Base-by-base conservation (phyloP, 805 yeast genomes). In the Candida loeiensis region DNA sequence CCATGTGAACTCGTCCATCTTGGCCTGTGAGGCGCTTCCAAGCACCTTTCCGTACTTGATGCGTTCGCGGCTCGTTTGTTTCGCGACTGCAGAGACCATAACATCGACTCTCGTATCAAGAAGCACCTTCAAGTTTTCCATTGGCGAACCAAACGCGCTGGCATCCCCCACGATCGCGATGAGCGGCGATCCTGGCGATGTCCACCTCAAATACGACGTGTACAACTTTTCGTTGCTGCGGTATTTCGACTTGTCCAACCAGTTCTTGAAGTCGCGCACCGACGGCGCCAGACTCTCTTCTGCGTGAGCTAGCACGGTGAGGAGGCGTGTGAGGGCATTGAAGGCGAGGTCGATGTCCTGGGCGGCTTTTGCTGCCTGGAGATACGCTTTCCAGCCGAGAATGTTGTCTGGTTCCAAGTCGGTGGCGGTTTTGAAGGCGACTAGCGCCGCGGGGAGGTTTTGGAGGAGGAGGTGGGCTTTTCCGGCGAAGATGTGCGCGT, bases 301-400 rank as follows among this genome's bases (percentile, higher is more conserved):
- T 34, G 73, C 70, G 7, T 64, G 61, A 1, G 65, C 37, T 34
- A 76, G 56, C 1, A 70, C 48, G 14, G 66, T 60, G 17, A 78
- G 63, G 44, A 74, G 72, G 3, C 64, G 60, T 2, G 74, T 68
- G 40, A 76, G 54, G 4, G 75, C 66, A 0, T 58, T 50, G 50
- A 83, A 81, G 56, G 74, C 80, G 2, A 59, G 41, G 3, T 56
- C 51, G 46, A 63, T 65, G 39, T 76, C 72, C 3, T 65, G 55
- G 22, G 50, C 48, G 9, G 59, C 50, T 40, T 63, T 61, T 8
- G 63, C 67, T 0, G 78, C 58, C 35, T 76, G 73, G 43, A 79
- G 61, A 44, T 82, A 69, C 1, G 98, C 98, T 53, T 85, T 87
- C 95, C 93, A 90, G 0, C 89, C 95, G 18, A 76, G 57, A 1